Base-by-base conservation (phyloP, 2,329 filamentous ascomycete genomes). In the Pseudogymnoascus sp. region DNA sequence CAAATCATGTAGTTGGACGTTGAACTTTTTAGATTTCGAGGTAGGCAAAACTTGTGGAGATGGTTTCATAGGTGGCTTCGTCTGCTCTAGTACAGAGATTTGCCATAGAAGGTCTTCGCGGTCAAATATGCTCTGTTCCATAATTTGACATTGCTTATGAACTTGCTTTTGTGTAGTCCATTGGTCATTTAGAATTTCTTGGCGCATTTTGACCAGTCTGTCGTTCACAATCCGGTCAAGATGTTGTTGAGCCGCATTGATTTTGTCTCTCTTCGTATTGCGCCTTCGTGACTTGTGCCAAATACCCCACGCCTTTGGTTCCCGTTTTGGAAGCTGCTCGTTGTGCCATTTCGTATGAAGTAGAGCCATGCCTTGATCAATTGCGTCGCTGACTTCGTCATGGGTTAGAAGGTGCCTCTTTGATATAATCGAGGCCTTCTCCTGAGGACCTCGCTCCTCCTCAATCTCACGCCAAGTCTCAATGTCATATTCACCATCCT, bases 111-210 rank as follows among this genome's bases (percentile, higher is more conserved):
- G 71, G 39, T 82, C 72, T 67, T 86, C 76, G 58, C 82, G 81
- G 61, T 88, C 81, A 36, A 83, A 80, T 0, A 96, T 74, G 3
- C 80, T 90, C 4, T 78, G 75, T 63, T 93, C 85, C 61, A 96
- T 75, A 36, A 75, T 80, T 9, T 75, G 73, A 58, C 85, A 84
- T 67, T 84, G 82, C 5, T 73, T 74, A 26, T 77, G 74, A 11
- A 94, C 70, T 11, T 85, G 78, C 1, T 72, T 67, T 21, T 76
- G 74, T 6, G 75, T 81, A 9, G 73, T 71, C 82, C 86, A 90
- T 31, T 77, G 70, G 13, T 80, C 74, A 0, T 71, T 66, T 21
- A 77, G 65, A 35, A 91, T 82, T 17, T 84, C 79, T 1, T 76
- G 67, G 8, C 78, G 78, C 13, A 85, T 72, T 54, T 80, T 84